Base-by-base conservation (phyloP, 495 filamentous ascomycete species). In the Podospora comata region DNA sequence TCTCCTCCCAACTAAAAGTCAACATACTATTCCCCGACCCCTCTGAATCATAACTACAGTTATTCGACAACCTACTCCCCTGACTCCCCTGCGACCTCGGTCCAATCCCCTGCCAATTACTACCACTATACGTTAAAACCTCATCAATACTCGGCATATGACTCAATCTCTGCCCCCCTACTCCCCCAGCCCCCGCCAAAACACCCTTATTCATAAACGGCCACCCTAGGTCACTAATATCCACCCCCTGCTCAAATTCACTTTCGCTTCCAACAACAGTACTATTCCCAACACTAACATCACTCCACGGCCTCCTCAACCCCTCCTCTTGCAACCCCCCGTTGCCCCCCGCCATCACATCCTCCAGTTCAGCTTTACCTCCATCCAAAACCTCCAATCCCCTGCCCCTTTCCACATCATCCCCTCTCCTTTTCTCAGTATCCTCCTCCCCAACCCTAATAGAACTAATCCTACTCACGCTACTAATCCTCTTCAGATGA, bases 391-490 rank as follows among this genome's bases (percentile, higher is more conserved):
- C 65, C 27, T 64, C 4, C 34, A 64, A 26, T 54, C 34, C 61
- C 4, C 56, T 18, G 18, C 62, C 56, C 6, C 57, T 18, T 9
- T 63, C 27, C 2, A 20, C 44, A 11, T 28, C 16, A 44, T 15
- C 60, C 16, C 56, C 62, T 5, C 18, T 19, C 27, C 15, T 62
- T 57, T 28, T 6, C 1, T 18, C 9, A 7, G 30, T 32, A 32
- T 32, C 39, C 5, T 48, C 39, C 7, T 18, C 39, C 39, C 39
- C 64, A 18, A 68, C 66, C 30, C 55, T 60, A 53, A 68, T 68
- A 15, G 66, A 69, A n/a, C 63, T 68, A 27, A 69, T 66, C 23
- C 61, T 59, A 57, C 70, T 71, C n/a, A 68, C 62, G 30, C 48
- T 66, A 34, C 66, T 68, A 2, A 71, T 60, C 48, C 70, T 57